phyloP scores from a whole-genome alignment of 1,139 yeast genomes.

The Blastobotrys raffinosifermentans region DNA sequence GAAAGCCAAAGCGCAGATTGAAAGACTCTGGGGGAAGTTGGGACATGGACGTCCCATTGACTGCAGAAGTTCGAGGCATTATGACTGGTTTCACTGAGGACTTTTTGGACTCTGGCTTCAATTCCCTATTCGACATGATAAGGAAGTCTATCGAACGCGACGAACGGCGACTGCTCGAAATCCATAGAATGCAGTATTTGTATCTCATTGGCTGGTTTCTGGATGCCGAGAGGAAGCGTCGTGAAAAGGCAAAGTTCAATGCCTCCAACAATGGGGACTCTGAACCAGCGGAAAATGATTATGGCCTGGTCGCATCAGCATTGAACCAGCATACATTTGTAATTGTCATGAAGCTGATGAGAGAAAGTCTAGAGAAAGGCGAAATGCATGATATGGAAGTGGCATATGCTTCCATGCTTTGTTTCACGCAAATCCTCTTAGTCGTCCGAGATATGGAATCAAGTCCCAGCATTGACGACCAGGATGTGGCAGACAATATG shows the following conservation, averaged over 20 bases:
- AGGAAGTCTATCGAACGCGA: constrained; percentile 48
- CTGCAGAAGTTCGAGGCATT: constrained; percentile 31
- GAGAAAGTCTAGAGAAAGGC: constrained; percentile 44
- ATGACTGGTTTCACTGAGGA: constrained; percentile 47
- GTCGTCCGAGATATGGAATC: constrained; percentile 48
- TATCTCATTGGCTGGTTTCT: constrained; percentile 69
- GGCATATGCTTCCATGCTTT: constrained; percentile 63
- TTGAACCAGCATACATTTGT: constrained; percentile 62
- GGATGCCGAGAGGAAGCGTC: constrained; percentile 28
- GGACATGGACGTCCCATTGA: constrained; percentile 27
- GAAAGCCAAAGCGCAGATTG: constrained; percentile 30
- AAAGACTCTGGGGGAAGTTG: constrained; percentile 34
- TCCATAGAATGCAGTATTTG: constrained; percentile 47
- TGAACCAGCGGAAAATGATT: constrained; percentile 36
- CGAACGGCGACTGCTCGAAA: constrained; percentile 28
- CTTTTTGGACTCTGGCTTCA: constrained; percentile 72
- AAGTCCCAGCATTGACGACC: constrained; percentile 35
- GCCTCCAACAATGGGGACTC: constrained; percentile 8
- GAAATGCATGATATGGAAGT: constrained; percentile 29
- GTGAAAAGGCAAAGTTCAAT: constrained; percentile 6
- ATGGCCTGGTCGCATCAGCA: constrained; percentile 61
- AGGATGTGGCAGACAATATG: constrained; percentile 45
- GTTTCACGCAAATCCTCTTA: constrained; percentile 59
- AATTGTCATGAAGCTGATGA: constrained; percentile 51
- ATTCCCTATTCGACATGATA: constrained; percentile 51